Base-by-base conservation (phyloP, 2,329 filamentous ascomycete genomes). In the Colletotrichum sidae region DNA sequence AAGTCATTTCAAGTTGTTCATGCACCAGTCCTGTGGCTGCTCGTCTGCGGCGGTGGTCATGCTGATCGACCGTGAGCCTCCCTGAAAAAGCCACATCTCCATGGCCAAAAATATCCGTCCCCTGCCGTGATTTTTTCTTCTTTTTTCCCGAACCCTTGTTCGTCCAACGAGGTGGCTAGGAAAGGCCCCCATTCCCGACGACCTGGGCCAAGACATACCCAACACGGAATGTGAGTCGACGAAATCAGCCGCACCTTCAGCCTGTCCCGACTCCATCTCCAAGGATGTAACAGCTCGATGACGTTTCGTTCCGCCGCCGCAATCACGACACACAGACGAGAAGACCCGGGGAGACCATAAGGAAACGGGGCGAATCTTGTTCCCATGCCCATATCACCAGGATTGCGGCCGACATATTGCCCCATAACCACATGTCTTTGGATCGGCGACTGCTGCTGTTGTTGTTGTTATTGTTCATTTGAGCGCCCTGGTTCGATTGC, bases 161-260 rank as follows among this genome's bases (percentile, higher is more conserved):
- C 52, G 46, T 62, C 62, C 62, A 65, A 66, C 63, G 47, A 63
- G 34, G 15, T 52, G 35, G 52, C 47, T 41, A 56, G 58, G 47
- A 63, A 39, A 17, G 44, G 52, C 63, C 58, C 51, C 46, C 58
- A 57, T 62, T 53, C 63, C 62, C 62, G 46, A 49, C 37, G 52
- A 47, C 45, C 42, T 63, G 58, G 63, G 47, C 58, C 52, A 66
- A 57, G 52, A 62, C 25, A 56, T n/a, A 47, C 58, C 58, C 35
- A 57, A 56, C 41, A 38, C 58, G 52, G 58, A 56, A 56, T 57
- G 25, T 25, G 46, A 53, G 53, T 66, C 52, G 52, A 54, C 42
- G 53, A 52, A 53, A 42, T 62, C 58, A 65, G 63, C 58, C 63
- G 63, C 63, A 66, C 52, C 42, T 65, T 49, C 62, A 62, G 62